Base-by-base conservation (phyloP, 2,329 filamentous ascomycete genomes). In the Calonectria montana region DNA sequence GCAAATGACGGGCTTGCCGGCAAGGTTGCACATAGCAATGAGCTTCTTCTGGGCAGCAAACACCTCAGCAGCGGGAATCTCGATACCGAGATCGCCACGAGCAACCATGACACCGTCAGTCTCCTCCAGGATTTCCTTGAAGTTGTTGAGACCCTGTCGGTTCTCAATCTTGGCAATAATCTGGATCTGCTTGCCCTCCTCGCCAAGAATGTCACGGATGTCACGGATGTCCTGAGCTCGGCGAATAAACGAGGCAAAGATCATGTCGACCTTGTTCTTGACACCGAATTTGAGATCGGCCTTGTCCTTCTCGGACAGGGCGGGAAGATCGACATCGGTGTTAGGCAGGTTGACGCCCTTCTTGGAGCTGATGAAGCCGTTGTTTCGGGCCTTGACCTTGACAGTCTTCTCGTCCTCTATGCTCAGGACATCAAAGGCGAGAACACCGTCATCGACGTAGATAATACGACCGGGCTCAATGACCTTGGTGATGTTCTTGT, bases 161-260 rank as follows among this genome's bases (percentile, higher is more conserved):
- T 99, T 99, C 91, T 99, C 97, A 79, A 99, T 98, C 93, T 99
- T 99, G 91, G 97, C 94, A 84, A 99, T 98, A 88, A 99, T 98
- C 89, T 99, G 96, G 82, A 99, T 98, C 85, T 97, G 93, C 87
- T 94, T 95, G 86, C 97, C 97, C 53, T 97, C 94, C 82, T 95
- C 91, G 74, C 97, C 97, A 65, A 99, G 92, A 74, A 98, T 93
- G 77, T 93, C 90, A 78, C 97, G 96, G 85, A 99, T 99, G 81
- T 96, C 92, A 79, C 89, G 91, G 88, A 99, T 98, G 84, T 99
- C 97, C 83, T 95, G 93, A 72, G 94, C 96, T 73, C 94, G 94
- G 80, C 97, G 96, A 86, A 99, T 99, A 85, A 99, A 99, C 1
- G 96, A 98, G 74, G 97, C 97, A 83, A 99, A 99, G 81, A 99